Conservation (phyloP, 768 basidiomycete genomes). For the Mycena haematopus region DNA sequence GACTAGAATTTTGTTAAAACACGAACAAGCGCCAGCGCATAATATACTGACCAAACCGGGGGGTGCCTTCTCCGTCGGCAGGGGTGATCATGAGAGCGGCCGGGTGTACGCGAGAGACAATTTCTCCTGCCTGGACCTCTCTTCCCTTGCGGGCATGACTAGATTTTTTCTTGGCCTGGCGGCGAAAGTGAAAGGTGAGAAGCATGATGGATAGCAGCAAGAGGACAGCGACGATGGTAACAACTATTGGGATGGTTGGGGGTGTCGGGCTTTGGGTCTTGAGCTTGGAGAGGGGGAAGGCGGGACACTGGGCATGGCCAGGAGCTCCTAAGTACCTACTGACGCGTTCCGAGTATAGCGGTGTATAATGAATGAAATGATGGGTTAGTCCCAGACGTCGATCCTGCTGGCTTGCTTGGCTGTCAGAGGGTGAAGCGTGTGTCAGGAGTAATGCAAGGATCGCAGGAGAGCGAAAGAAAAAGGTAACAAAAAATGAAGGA, state of each 20-base stretch:
- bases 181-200: slow-evolving; percentile 43
- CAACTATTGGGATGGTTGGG: slow-evolving; percentile 37
- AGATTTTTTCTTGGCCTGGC: slow-evolving; percentile 22
- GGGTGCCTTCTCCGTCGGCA: slow-evolving; percentile 39
- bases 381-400: slow-evolving; percentile 7
- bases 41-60: slow-evolving; percentile 46
- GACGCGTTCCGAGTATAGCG: slow-evolving; percentile 22
- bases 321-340: slow-evolving; percentile 11
- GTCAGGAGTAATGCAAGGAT: slow-evolving; percentile 1
- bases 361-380: slow-evolving; percentile 14
- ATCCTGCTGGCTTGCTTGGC: too few relatives aligned
- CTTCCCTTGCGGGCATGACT: slow-evolving; percentile 4
- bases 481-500: background rate
- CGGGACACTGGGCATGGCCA: slow-evolving; percentile 8
- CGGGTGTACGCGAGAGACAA: slow-evolving; percentile 37
- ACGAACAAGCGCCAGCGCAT: background rate
- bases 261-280: slow-evolving; percentile 14
- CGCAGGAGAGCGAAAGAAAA: background rate
- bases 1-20: slow-evolving; percentile 38
- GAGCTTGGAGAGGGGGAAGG: slow-evolving; percentile 14
- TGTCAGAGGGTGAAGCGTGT: slow-evolving; percentile 14
- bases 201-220: slow-evolving; percentile 40
- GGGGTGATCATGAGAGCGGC: slow-evolving; percentile 49
- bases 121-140: slow-evolving; percentile 34
- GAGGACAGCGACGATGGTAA: slow-evolving; percentile 37